Evolutionary conservation across 192 early-diverging fungal genomes (phyloP).

Genomic region (Dispira parvispora): DNA sequence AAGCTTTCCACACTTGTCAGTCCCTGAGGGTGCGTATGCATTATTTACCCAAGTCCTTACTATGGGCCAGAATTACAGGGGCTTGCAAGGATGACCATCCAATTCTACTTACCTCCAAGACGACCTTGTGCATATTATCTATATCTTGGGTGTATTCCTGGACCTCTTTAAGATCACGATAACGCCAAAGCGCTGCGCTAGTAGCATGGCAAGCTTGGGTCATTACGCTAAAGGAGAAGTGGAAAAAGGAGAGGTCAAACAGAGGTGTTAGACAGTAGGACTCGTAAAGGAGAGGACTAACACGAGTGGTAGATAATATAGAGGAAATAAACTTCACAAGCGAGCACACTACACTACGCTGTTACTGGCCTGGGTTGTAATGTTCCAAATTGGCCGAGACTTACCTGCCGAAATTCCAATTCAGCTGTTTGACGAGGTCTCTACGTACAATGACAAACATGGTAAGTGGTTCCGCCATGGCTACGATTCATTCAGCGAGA

Average conservation of each 20-base stretch:
- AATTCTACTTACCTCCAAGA: slow-evolving; percentile 32
- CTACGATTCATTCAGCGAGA: too few relatives aligned
- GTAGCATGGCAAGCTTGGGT: slow-evolving; percentile 59
- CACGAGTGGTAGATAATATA: too few relatives aligned
- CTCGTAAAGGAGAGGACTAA: too few relatives aligned
- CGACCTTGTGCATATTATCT: slow-evolving; percentile 60
- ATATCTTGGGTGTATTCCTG: slow-evolving; percentile 38
- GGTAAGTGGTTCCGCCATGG: slow-evolving; percentile 42
- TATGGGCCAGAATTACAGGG: neutral
- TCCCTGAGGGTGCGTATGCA: too few relatives aligned
- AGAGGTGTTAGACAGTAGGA: too few relatives aligned
- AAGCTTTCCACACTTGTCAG: too few relatives aligned
- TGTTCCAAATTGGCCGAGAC: neutral
- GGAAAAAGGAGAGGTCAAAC: too few relatives aligned
- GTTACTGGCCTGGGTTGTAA: neutral
- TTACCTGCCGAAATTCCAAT: slow-evolving; percentile 58
- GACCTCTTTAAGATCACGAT: slow-evolving; percentile 37
- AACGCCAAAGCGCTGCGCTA: slow-evolving; percentile 42
- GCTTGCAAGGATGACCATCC: neutral
- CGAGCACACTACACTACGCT: too few relatives aligned
- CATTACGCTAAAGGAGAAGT: slow-evolving; percentile 31
- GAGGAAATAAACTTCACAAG: too few relatives aligned
- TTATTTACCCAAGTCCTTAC: too few relatives aligned
- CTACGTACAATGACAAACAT: slow-evolving; percentile 69
- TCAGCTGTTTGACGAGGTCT: slow-evolving; percentile 44